Evolutionary conservation across 2,329 filamentous ascomycete genomes (phyloP).

Genomic region (Fonsecaea pedrosoi): DNA sequence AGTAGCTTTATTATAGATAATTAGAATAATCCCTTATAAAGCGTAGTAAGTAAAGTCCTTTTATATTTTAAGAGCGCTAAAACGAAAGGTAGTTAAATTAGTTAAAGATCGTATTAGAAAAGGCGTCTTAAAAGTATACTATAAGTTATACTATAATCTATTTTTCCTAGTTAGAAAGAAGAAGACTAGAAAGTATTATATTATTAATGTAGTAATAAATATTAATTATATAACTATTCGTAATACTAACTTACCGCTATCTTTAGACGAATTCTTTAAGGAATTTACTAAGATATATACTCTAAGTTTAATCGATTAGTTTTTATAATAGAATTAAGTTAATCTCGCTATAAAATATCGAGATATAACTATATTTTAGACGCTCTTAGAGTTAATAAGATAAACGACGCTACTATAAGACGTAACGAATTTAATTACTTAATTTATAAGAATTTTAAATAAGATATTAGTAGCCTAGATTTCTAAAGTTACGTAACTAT

Average conservation of each 20-base stretch:
- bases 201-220: too few species aligned
- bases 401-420: neutral
- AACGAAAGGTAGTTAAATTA: neutral
- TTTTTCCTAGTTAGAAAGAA: slow-evolving; percentile 13
- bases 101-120: slow-evolving; percentile 1
- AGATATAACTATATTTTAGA: neutral
- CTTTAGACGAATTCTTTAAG: too few species aligned
- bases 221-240: too few species aligned
- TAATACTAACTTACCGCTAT: too few species aligned
- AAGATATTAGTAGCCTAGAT: too few species aligned
- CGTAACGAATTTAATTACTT: too few species aligned
- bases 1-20: slow-evolving; percentile 1
- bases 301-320: neutral
- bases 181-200: slow-evolving; percentile 4
- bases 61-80: neutral
- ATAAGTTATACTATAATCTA: slow-evolving; percentile 2
- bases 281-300: too few species aligned
- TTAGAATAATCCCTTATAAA: neutral
- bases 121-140: neutral
- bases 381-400: neutral
- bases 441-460: too few species aligned
- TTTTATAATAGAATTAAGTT: neutral
- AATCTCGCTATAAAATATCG: neutral
- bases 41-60: slow-evolving; percentile 1
- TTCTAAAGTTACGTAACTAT: too few species aligned